Conservation (phyloP, 805 yeast species). For the Maudiozyma saulgeensis region DNA sequence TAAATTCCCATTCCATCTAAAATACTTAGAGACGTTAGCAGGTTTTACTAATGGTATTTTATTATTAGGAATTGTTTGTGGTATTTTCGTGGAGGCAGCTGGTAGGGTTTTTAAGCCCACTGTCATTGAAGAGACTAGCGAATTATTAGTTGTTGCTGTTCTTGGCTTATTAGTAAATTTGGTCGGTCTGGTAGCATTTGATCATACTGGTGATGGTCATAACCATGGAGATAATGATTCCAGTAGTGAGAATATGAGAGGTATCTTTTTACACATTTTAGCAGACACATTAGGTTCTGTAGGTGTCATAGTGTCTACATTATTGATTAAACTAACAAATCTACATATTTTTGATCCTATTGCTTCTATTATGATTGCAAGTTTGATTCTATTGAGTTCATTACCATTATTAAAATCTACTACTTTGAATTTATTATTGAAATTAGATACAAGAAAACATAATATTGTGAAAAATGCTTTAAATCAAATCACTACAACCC, state of each 20-base stretch:
- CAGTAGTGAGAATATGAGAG: conserved; percentile 70
- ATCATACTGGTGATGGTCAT: conserved; percentile 57
- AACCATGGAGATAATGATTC: conserved; percentile 3
- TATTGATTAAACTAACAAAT: conserved; percentile 57
- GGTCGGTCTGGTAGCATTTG: conserved; percentile 90
- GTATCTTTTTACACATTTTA: conserved; percentile 83
- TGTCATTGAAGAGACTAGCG: conserved; percentile 66
- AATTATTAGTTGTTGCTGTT: conserved; percentile 72
- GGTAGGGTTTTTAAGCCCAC: conserved; percentile 77
- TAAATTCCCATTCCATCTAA: conserved; percentile 77
- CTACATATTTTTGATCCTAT: conserved; percentile 82
- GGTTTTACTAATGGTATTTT: conserved; percentile 93
- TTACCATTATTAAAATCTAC: conserved; percentile 78
- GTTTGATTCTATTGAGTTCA: conserved; percentile 70
- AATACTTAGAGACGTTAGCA: conserved; percentile 77
- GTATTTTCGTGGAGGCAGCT: conserved; percentile 77
- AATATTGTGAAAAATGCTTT: conserved; percentile 52
- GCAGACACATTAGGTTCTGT: conserved; percentile 97
- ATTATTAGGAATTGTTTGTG: conserved; percentile 78
- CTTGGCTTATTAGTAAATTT: conserved; percentile 81
- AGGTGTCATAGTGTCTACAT: conserved; percentile 88
- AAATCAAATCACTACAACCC: conserved; percentile 55
- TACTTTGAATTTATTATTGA: conserved; percentile 58
- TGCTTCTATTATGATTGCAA: conserved; percentile 81
- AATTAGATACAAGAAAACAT: conserved; percentile 52